A percentile compares a stretch with the other conserved stretches of the same genome.
These are phyloP conservation scores for Arthroderma uncinatum DNA, from an alignment of 2,329 filamentous ascomycete genomes.

Conservation along the genomic window DNA sequence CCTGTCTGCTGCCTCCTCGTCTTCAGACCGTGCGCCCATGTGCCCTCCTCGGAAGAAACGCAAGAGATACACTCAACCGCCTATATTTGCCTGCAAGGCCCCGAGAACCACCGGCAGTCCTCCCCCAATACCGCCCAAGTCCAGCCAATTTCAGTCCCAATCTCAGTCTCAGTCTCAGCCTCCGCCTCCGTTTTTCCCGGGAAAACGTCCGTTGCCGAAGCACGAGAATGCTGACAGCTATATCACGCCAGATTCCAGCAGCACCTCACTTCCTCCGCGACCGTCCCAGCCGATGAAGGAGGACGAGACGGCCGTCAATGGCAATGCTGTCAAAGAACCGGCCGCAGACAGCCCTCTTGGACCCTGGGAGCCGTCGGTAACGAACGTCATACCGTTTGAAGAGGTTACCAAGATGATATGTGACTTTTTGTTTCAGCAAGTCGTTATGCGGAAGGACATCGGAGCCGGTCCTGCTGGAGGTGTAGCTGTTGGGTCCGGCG, in stretches of 20 bases:
- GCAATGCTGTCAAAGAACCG: slow-evolving; percentile 19
- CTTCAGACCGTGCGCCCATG: slow-evolving; percentile 2
- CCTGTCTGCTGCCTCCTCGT: not conserved
- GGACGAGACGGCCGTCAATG: slow-evolving; percentile 21
- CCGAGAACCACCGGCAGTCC: slow-evolving; percentile 32
- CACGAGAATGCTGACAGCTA: slow-evolving; percentile 20
- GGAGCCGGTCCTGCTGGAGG: slow-evolving; percentile 42
- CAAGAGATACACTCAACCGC: slow-evolving; percentile 42
- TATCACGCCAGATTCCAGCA: slow-evolving; percentile 2
- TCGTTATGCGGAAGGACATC: slow-evolving; percentile 56
- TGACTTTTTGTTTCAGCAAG: slow-evolving; percentile 65
- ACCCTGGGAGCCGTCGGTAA: slow-evolving; percentile 50
- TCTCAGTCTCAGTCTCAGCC: not conserved
- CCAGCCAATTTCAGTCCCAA: slow-evolving; percentile 15
- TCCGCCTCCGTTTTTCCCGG: slow-evolving; percentile 5
- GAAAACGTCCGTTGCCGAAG: slow-evolving; percentile 21
- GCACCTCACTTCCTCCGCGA: slow-evolving; percentile 9
- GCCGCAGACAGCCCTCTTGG: slow-evolving; percentile 23
- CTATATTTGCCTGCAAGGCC: slow-evolving; percentile 40
- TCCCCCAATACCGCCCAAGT: slow-evolving; percentile 29
- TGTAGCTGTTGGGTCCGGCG: slow-evolving; percentile 52
- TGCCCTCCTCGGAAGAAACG: slow-evolving; percentile 39
- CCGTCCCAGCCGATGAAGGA: slow-evolving; percentile 16
- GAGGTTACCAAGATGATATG: slow-evolving; percentile 65
- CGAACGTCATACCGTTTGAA: slow-evolving; percentile 58